phyloP scores from a whole-genome alignment of 331 rosid genomes.

The Spiraea crenata region DNA sequence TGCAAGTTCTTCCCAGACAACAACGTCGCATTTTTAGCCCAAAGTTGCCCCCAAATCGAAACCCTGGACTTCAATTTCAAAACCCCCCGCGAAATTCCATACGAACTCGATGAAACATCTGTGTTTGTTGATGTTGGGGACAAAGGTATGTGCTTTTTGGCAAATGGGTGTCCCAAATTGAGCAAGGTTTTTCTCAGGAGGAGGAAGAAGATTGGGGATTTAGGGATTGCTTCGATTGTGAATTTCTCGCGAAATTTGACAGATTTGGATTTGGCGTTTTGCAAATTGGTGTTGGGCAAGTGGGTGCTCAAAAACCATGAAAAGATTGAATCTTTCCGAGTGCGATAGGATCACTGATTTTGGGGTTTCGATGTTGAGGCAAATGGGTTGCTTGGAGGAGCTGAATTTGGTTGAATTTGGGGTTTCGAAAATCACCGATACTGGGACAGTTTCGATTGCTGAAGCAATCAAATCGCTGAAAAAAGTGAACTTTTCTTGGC shows the following conservation, averaged over 20 bases:
- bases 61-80: slow-evolving; percentile 10
- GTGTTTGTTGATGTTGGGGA: slow-evolving; percentile 26
- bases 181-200: slow-evolving; percentile 14
- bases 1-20: background rate
- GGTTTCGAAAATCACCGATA: slow-evolving; percentile 25
- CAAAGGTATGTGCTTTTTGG: slow-evolving; percentile 27
- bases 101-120: background rate
- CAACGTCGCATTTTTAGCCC: slow-evolving; percentile 24
- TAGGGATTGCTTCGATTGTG: slow-evolving; percentile 19
- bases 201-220: slow-evolving; percentile 20
- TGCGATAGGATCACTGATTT: slow-evolving; percentile 30
- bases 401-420: slow-evolving; percentile 31
- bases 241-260: slow-evolving; percentile 7
- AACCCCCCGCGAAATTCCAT: background rate
- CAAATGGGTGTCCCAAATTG: slow-evolving; percentile 12
- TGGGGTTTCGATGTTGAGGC: slow-evolving; percentile 19
- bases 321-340: slow-evolving; percentile 1
- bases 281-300: slow-evolving; percentile 15
- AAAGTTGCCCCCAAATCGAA: slow-evolving; percentile 30
- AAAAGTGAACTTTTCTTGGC: slow-evolving; percentile 26
- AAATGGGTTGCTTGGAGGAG: slow-evolving; percentile 24
- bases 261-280: slow-evolving; percentile 24
- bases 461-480: slow-evolving; percentile 14
- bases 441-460: slow-evolving; percentile 21
- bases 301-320: slow-evolving; percentile 21